A percentile compares a stretch with the other conserved stretches of the same genome.
These are phyloP conservation scores for Leccinellum rugosiceps DNA, from an alignment of 768 basidiomycete genomes.

Conservation along the genomic window DNA sequence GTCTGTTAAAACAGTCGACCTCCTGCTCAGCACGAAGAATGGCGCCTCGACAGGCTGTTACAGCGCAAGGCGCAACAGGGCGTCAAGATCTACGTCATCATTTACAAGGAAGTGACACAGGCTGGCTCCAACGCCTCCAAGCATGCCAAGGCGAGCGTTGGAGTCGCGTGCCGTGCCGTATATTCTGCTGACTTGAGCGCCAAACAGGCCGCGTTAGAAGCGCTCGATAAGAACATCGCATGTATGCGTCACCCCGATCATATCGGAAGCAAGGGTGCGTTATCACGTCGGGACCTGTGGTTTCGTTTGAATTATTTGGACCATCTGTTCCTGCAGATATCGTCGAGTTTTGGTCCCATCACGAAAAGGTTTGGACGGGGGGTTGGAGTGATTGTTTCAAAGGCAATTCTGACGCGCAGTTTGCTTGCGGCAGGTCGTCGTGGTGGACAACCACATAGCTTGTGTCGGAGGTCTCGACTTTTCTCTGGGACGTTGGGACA, in stretches of 20 bases:
- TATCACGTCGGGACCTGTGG: not conserved
- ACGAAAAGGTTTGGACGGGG: conserved; percentile 59
- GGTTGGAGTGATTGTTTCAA: not conserved
- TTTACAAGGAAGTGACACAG: conserved; percentile 95
- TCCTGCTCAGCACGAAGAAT: conserved; percentile 79
- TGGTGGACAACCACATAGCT: conserved; percentile 83
- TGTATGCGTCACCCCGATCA: conserved; percentile 92
- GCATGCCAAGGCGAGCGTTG: conserved; percentile 67
- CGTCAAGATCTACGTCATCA: conserved; percentile 86
- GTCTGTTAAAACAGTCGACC: conserved; percentile 50
- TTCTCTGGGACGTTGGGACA: conserved; percentile 98
- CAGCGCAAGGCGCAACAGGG: conserved; percentile 89
- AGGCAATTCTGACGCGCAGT: not conserved
- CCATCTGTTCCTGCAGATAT: conserved; percentile 43
- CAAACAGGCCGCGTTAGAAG: conserved; percentile 66
- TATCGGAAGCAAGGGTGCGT: conserved; percentile 68
- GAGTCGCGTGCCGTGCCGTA: not conserved
- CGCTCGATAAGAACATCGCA: conserved; percentile 81
- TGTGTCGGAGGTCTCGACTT: conserved; percentile 93
- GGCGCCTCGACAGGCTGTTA: conserved; percentile 82
- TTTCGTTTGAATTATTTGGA: not conserved
- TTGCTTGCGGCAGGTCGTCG: conserved; percentile 48
- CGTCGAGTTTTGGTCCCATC: conserved; percentile 88
- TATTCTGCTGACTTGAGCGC: not conserved
- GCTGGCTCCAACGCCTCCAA: conserved; percentile 88